Percentiles rank a stretch among this genome's conserved stretches.
Evolutionary conservation across 768 basidiomycete genomes (phyloP).

Genomic region (Tricholoma matsutake): DNA sequence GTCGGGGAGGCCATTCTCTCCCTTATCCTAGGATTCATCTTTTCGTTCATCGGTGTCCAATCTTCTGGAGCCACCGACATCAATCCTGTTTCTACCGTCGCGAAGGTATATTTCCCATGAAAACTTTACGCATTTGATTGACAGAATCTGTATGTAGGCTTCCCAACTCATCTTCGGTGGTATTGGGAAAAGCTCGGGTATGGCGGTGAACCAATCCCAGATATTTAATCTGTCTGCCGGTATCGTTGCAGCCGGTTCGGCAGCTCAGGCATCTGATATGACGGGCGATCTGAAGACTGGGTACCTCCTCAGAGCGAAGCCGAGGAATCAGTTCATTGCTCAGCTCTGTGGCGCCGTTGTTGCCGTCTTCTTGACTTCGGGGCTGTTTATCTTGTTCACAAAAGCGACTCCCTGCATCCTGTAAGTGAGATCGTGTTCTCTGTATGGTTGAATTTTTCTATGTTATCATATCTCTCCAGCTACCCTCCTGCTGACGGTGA

Average conservation of each 20-base stretch:
- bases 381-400: conserved; percentile 60
- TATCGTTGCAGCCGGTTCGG: conserved; percentile 51
- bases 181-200: conserved; percentile 45
- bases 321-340: conserved; percentile 59
- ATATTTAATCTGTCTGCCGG: conserved; percentile 51
- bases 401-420: conserved; percentile 62
- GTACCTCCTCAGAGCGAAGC: conserved; percentile 63
- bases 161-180: conserved; percentile 67
- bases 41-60: conserved; percentile 67
- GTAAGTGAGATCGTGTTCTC: conserved; percentile 21
- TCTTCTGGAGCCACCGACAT: conserved; percentile 58
- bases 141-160: conserved; percentile 26
- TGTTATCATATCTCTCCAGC: conserved; percentile 11
- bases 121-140: neutral
- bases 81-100: conserved; percentile 59
- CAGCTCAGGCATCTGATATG: conserved; percentile 62
- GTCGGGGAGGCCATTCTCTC: conserved; percentile 57
- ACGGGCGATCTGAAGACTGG: conserved; percentile 68
- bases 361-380: conserved; percentile 56
- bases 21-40: conserved; percentile 58
- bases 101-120: conserved; percentile 33
- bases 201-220: conserved; percentile 33
- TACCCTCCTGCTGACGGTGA: conserved; percentile 23
- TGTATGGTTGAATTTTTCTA: neutral
- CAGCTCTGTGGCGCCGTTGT: conserved; percentile 57